phyloP scores from a whole-genome alignment of 345 rosid genomes.

The Gossypium anomalum region DNA sequence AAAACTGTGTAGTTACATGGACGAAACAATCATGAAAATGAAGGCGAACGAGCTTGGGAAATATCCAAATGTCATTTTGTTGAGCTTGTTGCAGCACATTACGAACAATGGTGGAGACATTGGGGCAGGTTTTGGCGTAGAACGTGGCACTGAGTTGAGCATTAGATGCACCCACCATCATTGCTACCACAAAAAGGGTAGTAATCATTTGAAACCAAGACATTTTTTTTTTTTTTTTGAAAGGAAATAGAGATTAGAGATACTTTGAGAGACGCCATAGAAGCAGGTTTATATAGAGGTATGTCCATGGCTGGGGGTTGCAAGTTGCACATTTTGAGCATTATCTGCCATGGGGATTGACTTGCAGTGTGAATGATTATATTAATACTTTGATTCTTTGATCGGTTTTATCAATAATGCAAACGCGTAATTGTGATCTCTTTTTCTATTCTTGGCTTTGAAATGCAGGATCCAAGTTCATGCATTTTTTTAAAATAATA shows the following conservation, averaged over 20 bases:
- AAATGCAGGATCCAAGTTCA: background rate
- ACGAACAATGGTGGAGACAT: slow-evolving; percentile 14
- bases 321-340: background rate
- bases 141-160: slow-evolving; percentile 25
- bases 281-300: background rate
- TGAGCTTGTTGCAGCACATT: slow-evolving; percentile 15
- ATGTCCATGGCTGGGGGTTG: background rate
- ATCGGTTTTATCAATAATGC: background rate
- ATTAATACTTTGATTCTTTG: background rate
- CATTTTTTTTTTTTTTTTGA: background rate
- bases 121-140: slow-evolving; percentile 25
- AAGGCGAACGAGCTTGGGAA: slow-evolving; percentile 23
- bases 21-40: slow-evolving; percentile 40
- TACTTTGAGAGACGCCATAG: background rate
- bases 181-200: background rate
- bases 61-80: slow-evolving; percentile 12
- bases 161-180: slow-evolving; percentile 10
- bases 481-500: background rate
- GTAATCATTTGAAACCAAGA: background rate
- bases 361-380: background rate
- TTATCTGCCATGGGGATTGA: background rate
- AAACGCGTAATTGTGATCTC: background rate
- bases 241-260: background rate
- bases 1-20: slow-evolving; percentile 20
- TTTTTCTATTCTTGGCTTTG: background rate